Conservation (phyloP, 2,329 filamentous ascomycete species). For the Davidsoniella virescens region DNA sequence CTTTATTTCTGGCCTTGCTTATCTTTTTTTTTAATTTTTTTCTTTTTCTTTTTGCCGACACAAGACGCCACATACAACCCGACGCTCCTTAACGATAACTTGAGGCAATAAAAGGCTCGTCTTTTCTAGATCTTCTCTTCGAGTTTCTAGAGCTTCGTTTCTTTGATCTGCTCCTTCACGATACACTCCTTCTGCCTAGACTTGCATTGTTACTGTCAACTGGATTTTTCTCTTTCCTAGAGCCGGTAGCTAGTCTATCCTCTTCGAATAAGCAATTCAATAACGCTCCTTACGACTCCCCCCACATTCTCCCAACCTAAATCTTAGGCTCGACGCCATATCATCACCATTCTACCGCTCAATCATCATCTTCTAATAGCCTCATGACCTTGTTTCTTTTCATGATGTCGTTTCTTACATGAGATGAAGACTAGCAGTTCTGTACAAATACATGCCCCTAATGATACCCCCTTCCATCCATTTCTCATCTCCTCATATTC, state of each 20-base stretch:
- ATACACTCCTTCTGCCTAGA: conserved; percentile 5
- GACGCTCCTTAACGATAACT: conserved; percentile 9
- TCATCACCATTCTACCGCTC: background rate
- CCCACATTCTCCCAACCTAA: conserved; percentile 1
- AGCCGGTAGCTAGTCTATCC: background rate
- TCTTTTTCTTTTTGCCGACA: conserved; percentile 2
- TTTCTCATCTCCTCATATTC: background rate
- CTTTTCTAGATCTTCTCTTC: background rate
- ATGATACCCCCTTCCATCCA: conserved; percentile 8
- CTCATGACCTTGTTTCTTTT: background rate
- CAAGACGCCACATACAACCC: conserved; percentile 12
- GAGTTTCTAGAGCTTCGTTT: no score
- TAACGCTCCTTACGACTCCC: conserved; percentile 8
- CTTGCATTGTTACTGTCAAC: background rate
- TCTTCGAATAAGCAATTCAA: background rate
- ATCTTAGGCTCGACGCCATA: conserved; percentile 10
- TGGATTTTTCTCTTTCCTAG: background rate
- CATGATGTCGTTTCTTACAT: no score
- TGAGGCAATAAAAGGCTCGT: background rate
- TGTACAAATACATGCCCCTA: background rate
- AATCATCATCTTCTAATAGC: background rate
- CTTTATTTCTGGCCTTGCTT: background rate
- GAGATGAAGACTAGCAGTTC: no score
- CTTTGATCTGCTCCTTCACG: background rate
- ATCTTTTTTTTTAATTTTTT: background rate